Conservation (phyloP, 768 basidiomycete genomes). For the Naganishia vishniacii region DNA sequence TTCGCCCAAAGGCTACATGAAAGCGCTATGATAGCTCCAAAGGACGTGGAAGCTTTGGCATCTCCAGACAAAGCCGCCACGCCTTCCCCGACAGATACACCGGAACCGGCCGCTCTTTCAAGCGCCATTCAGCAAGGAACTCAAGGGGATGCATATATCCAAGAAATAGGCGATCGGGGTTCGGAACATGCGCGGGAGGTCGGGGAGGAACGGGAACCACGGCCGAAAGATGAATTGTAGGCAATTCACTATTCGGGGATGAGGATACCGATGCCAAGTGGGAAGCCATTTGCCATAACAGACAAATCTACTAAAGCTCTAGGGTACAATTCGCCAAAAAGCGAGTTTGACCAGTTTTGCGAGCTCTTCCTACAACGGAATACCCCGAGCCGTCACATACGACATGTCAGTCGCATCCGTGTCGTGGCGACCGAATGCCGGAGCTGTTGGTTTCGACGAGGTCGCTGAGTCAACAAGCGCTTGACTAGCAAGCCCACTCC, state of each 20-base stretch:
- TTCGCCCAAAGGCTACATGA: conserved; percentile 57
- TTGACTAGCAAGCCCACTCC: too few relatives aligned
- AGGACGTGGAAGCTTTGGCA: conserved; percentile 5
- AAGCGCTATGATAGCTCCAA: conserved; percentile 45
- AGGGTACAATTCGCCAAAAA: too few relatives aligned
- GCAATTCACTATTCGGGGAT: not conserved
- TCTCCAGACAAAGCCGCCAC: not conserved
- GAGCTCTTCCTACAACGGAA: not conserved
- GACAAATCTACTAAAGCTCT: too few relatives aligned
- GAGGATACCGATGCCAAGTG: too few relatives aligned
- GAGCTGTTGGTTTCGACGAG: not conserved
- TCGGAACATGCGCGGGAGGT: not conserved
- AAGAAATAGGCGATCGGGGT: too few relatives aligned
- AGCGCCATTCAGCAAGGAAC: not conserved
- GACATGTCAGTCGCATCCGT: conserved; percentile 8
- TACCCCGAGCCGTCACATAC: not conserved
- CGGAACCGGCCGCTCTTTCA: not conserved
- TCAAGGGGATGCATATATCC: not conserved
- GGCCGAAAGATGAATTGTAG: conserved; percentile 3
- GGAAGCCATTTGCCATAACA: too few relatives aligned
- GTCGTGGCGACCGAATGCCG: not conserved
- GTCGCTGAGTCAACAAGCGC: too few relatives aligned
- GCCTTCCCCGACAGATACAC: not conserved
- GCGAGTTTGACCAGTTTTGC: too few relatives aligned
- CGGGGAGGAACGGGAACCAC: not conserved